These are phyloP conservation scores for Lycium ferocissimum DNA, from an alignment of 257 asterid genomes.

Conservation along the genomic window DNA sequence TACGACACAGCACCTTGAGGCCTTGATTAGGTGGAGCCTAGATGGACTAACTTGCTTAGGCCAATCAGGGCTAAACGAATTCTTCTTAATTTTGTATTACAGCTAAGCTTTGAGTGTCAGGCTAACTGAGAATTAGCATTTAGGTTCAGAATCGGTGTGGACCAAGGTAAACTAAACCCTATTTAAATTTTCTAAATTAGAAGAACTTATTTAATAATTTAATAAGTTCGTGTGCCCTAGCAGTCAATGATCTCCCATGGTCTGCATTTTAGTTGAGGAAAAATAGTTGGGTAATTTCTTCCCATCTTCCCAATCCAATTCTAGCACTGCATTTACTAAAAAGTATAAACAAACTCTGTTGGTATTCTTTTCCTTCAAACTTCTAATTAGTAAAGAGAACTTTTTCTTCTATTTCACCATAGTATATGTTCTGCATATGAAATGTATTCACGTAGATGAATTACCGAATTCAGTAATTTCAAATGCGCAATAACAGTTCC, in stretches of 20 bases:
- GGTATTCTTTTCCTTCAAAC: not conserved
- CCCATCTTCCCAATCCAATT: too few species aligned
- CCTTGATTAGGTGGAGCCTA: not conserved
- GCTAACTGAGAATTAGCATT: not conserved
- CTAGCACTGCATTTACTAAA: not conserved
- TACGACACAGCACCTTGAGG: not conserved
- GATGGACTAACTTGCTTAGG: not conserved
- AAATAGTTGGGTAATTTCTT: too few species aligned
- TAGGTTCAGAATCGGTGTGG: not conserved
- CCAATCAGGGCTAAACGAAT: not conserved
- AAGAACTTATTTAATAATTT: not conserved
- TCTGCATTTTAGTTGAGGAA: not conserved
- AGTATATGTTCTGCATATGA: not conserved
- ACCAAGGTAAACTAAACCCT: not conserved
- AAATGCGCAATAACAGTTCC: constrained; percentile 67
- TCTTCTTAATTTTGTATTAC: not conserved
- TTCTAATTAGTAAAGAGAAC: not conserved
- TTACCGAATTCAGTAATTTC: constrained; percentile 75
- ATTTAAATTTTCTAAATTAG: not conserved
- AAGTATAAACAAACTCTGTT: not conserved
- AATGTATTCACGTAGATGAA: constrained; percentile 1
- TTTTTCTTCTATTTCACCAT: not conserved
- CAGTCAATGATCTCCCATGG: not conserved
- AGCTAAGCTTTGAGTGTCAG: not conserved
- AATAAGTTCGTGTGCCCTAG: not conserved